A percentile compares a stretch with the other conserved stretches of the same genome.
Evolutionary conservation across 2,329 filamentous ascomycete species (phyloP).

Genomic region (Scytalidium sp.): DNA sequence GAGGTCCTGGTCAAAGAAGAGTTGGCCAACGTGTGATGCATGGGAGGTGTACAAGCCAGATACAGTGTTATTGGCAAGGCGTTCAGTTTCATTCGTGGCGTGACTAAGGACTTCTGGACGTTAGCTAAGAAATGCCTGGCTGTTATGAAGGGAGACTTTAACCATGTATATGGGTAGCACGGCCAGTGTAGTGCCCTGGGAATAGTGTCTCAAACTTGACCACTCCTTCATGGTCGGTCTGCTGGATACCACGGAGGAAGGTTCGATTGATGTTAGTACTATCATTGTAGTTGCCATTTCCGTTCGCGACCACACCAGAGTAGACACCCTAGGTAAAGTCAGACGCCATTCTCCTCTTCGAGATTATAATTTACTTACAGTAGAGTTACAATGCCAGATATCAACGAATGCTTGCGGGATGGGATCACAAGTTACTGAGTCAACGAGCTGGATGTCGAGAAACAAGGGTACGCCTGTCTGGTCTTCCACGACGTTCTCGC

Average conservation of each 20-base stretch:
- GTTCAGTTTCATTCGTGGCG: conserved; percentile 2
- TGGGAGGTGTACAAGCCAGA: conserved; percentile 43
- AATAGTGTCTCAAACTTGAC: conserved; percentile 39
- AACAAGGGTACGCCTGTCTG: conserved; percentile 46
- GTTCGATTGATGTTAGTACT: conserved; percentile 34
- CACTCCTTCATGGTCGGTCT: conserved; percentile 38
- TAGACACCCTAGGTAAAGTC: conserved; percentile 45
- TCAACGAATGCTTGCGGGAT: conserved; percentile 47
- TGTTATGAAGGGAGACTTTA: neutral
- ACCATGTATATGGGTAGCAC: conserved; percentile 47
- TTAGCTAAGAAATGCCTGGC: neutral
- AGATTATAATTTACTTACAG: conserved; percentile 14
- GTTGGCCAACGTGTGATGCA: conserved; percentile 54
- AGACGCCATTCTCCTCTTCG: conserved; percentile 12
- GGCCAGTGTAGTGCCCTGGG: conserved; percentile 42
- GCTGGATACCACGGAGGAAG: conserved; percentile 38
- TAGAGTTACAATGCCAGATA: conserved; percentile 41
- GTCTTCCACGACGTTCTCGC: conserved; percentile 43
- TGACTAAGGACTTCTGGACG: neutral
- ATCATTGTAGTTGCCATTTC: conserved; percentile 38
- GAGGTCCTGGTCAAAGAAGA: conserved; percentile 64
- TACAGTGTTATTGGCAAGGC: conserved; percentile 42
- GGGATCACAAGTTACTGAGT: conserved; percentile 50
- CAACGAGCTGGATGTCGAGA: conserved; percentile 51
- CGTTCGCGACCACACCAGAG: conserved; percentile 38